A percentile compares a stretch with the other conserved stretches of the same genome.
These are phyloP conservation scores for Panaeolus papilionaceus DNA, from an alignment of 768 basidiomycete genomes.

Conservation along the genomic window DNA sequence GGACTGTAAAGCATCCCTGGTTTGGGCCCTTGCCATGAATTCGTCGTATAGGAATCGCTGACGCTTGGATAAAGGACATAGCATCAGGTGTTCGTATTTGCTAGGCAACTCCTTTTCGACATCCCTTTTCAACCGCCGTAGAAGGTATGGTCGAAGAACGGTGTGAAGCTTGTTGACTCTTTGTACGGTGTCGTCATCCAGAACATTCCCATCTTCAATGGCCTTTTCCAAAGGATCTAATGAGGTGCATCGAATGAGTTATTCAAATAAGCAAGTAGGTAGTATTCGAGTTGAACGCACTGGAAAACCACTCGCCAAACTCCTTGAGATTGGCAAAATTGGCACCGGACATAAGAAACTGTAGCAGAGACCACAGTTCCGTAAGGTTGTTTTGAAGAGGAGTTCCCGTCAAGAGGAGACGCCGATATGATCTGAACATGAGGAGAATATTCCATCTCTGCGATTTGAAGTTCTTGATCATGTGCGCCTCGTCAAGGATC, in stretches of 20 bases:
- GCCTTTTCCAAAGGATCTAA: constrained; percentile 93
- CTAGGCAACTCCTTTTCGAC: constrained; percentile 96
- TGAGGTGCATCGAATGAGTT: neutral
- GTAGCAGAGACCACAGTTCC: constrained; percentile 93
- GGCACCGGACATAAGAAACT: constrained; percentile 91
- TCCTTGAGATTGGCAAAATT: constrained; percentile 92
- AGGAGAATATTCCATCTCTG: constrained; percentile 93
- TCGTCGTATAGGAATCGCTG: constrained; percentile 97
- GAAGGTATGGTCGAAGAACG: constrained; percentile 94
- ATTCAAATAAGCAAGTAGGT: neutral
- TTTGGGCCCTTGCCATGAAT: constrained; percentile 90
- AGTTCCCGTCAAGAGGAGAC: constrained; percentile 93
- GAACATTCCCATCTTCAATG: constrained; percentile 78
- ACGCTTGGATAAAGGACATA: constrained; percentile 88
- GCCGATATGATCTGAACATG: constrained; percentile 85
- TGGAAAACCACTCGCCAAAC: constrained; percentile 96
- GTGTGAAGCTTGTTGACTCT: constrained; percentile 89
- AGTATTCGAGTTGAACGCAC: constrained; percentile 50
- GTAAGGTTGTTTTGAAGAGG: constrained; percentile 96
- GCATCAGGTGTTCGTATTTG: constrained; percentile 89
- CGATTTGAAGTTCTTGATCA: constrained; percentile 97
- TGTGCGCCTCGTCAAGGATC: constrained; percentile 95
- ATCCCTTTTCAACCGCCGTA: constrained; percentile 96
- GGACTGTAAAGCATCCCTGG: constrained; percentile 80
- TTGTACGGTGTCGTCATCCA: constrained; percentile 85